phyloP scores from a whole-genome alignment of 1,284 basidiomycete genomes.

The Tranzscheliella williamsii region DNA sequence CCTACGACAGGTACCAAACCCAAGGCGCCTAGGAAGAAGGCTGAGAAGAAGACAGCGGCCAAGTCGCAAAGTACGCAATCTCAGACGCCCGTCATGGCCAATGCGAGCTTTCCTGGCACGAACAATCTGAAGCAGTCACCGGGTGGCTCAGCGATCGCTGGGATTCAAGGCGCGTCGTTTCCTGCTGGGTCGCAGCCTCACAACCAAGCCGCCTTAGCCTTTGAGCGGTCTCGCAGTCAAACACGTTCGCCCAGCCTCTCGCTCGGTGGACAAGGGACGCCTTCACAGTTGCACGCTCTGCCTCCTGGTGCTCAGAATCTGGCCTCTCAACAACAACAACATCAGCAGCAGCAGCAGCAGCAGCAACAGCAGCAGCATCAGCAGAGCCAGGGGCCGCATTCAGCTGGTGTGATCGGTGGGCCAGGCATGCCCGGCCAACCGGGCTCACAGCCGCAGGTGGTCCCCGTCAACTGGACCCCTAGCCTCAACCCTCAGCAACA shows the following conservation, averaged over 20 bases:
- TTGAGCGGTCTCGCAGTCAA: conserved; percentile 44
- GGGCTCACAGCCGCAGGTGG: conserved; percentile 18
- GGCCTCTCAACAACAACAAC: neutral
- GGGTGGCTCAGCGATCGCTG: conserved; percentile 27
- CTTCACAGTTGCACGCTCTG: conserved; percentile 32
- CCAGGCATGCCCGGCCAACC: conserved; percentile 12
- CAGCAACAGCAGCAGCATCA: conserved; percentile 3
- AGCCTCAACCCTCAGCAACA: conserved; percentile 50
- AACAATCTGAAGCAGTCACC: conserved; percentile 29
- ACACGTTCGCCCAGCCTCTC: conserved; percentile 41
- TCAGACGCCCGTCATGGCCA: conserved; percentile 35
- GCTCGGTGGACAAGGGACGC: conserved; percentile 26
- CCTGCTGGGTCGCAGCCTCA: conserved; percentile 8
- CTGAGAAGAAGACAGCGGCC: conserved; percentile 33
- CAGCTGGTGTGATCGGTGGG: too few species aligned
- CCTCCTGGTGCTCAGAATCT: conserved; percentile 21
- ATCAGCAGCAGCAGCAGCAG: conserved; percentile 4
- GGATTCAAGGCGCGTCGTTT: conserved; percentile 28
- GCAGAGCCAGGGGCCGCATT: too few species aligned
- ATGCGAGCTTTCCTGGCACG: conserved; percentile 14
- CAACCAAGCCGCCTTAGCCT: conserved; percentile 3
- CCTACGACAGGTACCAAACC: conserved; percentile 26
- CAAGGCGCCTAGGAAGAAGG: conserved; percentile 33
- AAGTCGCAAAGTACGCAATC: conserved; percentile 7
- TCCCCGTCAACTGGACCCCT: conserved; percentile 44